Conservation (phyloP, 2,329 filamentous ascomycete species). For the Ceratocystis smalleyi region DNA sequence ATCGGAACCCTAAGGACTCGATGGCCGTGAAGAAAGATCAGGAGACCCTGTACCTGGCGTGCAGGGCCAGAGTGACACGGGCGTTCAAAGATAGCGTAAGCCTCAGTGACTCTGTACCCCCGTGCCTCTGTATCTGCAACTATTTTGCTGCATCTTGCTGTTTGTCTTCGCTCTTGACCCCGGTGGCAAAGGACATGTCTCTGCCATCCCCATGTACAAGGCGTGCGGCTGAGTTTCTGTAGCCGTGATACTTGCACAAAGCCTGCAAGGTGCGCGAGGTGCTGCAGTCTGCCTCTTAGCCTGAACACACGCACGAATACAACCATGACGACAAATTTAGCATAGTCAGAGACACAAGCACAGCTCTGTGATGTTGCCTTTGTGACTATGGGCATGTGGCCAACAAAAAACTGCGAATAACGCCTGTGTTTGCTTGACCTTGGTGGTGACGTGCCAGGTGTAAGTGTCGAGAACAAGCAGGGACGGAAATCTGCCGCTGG, state of each 20-base stretch:
- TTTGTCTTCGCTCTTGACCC: neutral
- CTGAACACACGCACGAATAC: neutral
- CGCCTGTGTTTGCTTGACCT: neutral
- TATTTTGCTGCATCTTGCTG: neutral
- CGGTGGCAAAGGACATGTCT: neutral
- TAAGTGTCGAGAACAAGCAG: neutral
- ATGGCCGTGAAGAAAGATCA: no score
- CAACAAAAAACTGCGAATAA: neutral
- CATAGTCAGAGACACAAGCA: neutral
- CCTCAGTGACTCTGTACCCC: neutral
- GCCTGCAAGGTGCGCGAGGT: neutral
- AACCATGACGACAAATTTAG: neutral
- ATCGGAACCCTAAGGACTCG: neutral
- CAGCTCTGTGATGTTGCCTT: neutral
- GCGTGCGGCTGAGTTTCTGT: constrained; percentile 4
- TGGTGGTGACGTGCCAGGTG: neutral
- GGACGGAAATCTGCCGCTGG: neutral
- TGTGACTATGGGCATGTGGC: neutral
- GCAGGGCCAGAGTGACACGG: neutral
- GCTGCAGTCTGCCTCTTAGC: neutral
- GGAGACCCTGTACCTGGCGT: neutral
- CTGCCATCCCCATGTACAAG: neutral
- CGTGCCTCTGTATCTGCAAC: neutral
- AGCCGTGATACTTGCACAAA: neutral
- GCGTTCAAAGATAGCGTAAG: neutral